Percentiles rank a stretch among this genome's conserved stretches.
Conservation (phyloP, 2,329 filamentous ascomycete species). For the Colletotrichum salicis region DNA sequence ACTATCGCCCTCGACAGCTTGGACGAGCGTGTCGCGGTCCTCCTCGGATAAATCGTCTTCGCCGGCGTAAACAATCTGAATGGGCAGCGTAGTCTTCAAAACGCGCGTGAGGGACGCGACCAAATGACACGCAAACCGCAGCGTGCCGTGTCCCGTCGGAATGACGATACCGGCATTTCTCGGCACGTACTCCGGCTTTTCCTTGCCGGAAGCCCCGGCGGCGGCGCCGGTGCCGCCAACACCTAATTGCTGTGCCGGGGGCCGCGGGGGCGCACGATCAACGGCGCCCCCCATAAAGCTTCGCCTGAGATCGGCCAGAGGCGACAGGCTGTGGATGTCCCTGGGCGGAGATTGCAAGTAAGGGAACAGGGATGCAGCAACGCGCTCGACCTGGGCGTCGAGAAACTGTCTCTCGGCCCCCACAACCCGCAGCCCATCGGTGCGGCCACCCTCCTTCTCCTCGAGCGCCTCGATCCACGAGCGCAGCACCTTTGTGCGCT, state of each 20-base stretch:
- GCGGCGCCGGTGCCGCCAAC: background rate
- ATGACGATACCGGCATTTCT: conserved; percentile 49
- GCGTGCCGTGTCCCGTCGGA: conserved; percentile 43
- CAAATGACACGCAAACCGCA: conserved; percentile 50
- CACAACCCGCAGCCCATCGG: conserved; percentile 5
- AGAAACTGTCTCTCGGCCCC: conserved; percentile 32
- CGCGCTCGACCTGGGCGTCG: conserved; percentile 29
- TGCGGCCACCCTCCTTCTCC: background rate
- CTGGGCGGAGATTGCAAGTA: conserved; percentile 27
- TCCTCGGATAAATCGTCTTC: conserved; percentile 43
- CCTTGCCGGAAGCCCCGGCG: background rate
- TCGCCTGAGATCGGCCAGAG: conserved; percentile 37
- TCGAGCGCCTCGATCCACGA: conserved; percentile 37
- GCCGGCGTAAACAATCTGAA: conserved; percentile 51
- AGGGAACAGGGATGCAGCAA: conserved; percentile 31
- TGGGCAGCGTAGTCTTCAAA: conserved; percentile 45
- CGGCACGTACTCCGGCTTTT: background rate
- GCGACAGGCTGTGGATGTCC: conserved; percentile 26
- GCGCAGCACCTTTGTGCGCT: conserved; percentile 40
- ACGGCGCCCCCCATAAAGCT: conserved; percentile 22
- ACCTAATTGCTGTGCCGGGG: background rate
- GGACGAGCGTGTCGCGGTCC: conserved; percentile 41
- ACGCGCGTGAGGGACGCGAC: conserved; percentile 45
- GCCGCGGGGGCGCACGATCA: background rate
- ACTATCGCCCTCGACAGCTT: conserved; percentile 20